Base-by-base conservation (phyloP, 2,329 filamentous ascomycete genomes). In the Colletotrichum agaves region DNA sequence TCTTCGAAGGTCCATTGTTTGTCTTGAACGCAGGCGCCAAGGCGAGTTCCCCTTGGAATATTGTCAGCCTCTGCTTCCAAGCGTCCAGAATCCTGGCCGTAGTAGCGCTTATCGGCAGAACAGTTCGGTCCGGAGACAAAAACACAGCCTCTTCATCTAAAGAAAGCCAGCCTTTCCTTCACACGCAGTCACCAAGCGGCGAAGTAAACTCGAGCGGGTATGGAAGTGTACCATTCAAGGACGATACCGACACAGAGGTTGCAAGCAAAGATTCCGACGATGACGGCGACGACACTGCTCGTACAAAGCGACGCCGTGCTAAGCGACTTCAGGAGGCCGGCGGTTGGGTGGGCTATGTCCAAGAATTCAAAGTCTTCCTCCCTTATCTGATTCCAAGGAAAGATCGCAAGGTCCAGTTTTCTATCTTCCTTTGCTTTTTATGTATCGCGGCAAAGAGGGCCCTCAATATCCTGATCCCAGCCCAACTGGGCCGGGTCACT, bases 311-410 rank as follows among this genome's bases (percentile, higher is more conserved):
- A 44, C 70, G 67, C 3, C 73, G 74, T 1, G 72, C 71, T 19
- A 71, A 75, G 58, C 70, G 70, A 3, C 71, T 79, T 39, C 63
- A 73, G 12, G 69, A 76, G 5, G 71, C 71, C 1, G 77, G 77
- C 1, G 75, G 76, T 8, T 78, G 76, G 76, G 61, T 69, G 53
- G 75, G 71, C 8, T 78, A 78, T 21, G 63, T 78, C 31, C 67
- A 72, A 10, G 75, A 76, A 19, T 77, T 77, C 21, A 68, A 70
- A 15, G 71, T 77, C 19, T 77, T 78, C 11, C 15, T 75, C 0
- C 77, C 78, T 0, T 74, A 74, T 47, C 56, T 79, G 35, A 69
- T 77, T 3, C 77, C 78, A 0, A 71, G 69, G 7, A 74, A 74
- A 5, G 73, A 79, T 10, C 70, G 69, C 7, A 75, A 75, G 62